Evolutionary conservation across 352 stramenopile species (phyloP), one percentile per base, ranked within the genome.

Genomic region (Phytophthora tubulina): DNA sequence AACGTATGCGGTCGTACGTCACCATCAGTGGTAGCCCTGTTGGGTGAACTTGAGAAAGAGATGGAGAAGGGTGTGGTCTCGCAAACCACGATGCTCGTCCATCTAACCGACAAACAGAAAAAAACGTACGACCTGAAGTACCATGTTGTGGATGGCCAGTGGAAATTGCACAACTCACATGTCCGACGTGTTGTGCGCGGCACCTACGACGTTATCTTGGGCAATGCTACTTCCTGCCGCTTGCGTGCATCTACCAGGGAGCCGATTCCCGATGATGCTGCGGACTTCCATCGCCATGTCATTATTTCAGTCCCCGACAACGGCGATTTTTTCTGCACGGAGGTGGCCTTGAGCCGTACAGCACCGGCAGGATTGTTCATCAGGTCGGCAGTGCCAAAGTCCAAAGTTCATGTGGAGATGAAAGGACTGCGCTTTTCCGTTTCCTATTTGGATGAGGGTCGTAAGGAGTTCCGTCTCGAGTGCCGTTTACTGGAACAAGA

Each of bases 301-400:
- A 41, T 3, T 10, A 42, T 75, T 8, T 39, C 32, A 4, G 51
- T 36, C 6, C 10, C 48, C 1, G 7, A 17, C 13, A 35, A 46
- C 11, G 38, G 46, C 30, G 60, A 70, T 41, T 42, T 72, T n/a
- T 81, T 75, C 49, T 50, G 36, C 11, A 70, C 63, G 5, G 51
- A 55, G 13, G 60, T 69, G 15, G 5, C n/a, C 2, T 35, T 73
- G 55, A 56, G 45, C 1, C 33, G 36, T 10, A 49, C 63, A 42
- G 72, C 72, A 1, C 72, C 66, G 3, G 3, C 8, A 15, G 62
- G 52, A 9, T 31, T 75, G 39, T 27, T 31, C 17, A 15, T 50
- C 8, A 49, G 33, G 41, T 14, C 14, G 15, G n/a, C 21, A 6
- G 21, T 27, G n/a, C 7, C 21, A 14, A 14, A 46, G 41, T 46